Conservation (phyloP, 1,284 basidiomycete genomes). For the Trichosporon faecale region DNA sequence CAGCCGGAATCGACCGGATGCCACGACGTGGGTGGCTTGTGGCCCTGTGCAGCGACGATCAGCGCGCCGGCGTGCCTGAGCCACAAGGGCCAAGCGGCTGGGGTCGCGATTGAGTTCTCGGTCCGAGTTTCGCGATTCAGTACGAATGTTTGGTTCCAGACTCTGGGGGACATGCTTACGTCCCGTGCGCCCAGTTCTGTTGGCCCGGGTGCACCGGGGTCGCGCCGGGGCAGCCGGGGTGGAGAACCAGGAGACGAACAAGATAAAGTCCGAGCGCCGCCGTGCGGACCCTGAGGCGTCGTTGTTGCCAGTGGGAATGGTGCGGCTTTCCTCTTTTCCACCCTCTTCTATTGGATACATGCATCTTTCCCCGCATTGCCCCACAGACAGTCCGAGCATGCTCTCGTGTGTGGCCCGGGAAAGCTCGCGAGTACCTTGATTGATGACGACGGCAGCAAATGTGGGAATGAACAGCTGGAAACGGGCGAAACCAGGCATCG, state of each 20-base stretch:
- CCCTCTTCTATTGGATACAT: background rate
- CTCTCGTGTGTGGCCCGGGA: background rate
- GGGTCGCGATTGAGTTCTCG: background rate
- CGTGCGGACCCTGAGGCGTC: background rate
- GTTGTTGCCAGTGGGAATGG: background rate
- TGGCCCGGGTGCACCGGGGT: background rate
- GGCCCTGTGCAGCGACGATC: background rate
- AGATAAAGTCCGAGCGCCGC: constrained; percentile 6
- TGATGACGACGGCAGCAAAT: background rate
- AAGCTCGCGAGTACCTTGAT: background rate
- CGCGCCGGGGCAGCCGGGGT: background rate
- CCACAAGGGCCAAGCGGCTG: background rate
- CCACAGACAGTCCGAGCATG: background rate
- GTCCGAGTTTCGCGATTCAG: background rate
- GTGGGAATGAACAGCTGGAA: background rate
- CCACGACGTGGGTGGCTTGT: background rate
- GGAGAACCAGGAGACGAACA: background rate
- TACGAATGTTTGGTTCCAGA: background rate
- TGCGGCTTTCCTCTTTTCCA: background rate
- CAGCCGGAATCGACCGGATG: background rate
- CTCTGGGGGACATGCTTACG: background rate
- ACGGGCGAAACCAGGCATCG: background rate
- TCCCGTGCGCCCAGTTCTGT: background rate
- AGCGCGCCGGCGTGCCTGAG: constrained; percentile 1
- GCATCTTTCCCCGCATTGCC: background rate